Evolutionary conservation across 2,329 filamentous ascomycete species (phyloP), one percentile per base, ranked within the genome.

Genomic region (Paramyrothecium sp.): DNA sequence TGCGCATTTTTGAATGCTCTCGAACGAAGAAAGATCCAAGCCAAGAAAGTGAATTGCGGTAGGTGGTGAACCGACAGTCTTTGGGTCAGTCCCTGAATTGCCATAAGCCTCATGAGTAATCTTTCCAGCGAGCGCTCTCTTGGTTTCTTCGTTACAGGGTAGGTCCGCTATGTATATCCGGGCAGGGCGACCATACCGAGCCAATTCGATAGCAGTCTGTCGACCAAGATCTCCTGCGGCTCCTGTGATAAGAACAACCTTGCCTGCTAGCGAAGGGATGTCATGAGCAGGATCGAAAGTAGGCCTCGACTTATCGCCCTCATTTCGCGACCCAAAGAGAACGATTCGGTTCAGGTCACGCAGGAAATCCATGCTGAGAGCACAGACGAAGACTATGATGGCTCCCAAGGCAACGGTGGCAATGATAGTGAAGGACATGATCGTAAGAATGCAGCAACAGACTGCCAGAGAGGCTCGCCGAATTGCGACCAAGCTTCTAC

Each of bases 151-250:
- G 10, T n/a, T 3, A 3, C 33, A 16, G 2, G 51, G 51, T 11
- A 53, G 30, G 22, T 53, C 51, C 2, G 59, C 55, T 1, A 60
- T 33, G 48, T 54, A 60, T 48, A 60, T 53, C n/a, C 53, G 46
- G 1, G 54, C 33, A 22, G 59, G 59, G 8, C 33, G 16, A 3
- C 50, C 41, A 44, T 60, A 49, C 19, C 54, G 54, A 17, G 54
- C 54, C 13, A 54, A 50, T 17, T 60, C 51, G 5, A 58, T 26
- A 16, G 54, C 49, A 1, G 55, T 52, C 20, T 60, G 54, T 60
- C 96, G 77, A 47, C 92, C 92, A 57, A 96, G 75, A 16, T 92
- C 92, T 71, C 91, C 81, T 44, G 91, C 91, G 69, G 91, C 92
- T 54, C 92, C 92, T 1, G 92, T 96, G n/a, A 96, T 88, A 21